Evolutionary conservation across 2,329 filamentous ascomycete genomes (phyloP).

Genomic region (Decorospora gaudefroyi): DNA sequence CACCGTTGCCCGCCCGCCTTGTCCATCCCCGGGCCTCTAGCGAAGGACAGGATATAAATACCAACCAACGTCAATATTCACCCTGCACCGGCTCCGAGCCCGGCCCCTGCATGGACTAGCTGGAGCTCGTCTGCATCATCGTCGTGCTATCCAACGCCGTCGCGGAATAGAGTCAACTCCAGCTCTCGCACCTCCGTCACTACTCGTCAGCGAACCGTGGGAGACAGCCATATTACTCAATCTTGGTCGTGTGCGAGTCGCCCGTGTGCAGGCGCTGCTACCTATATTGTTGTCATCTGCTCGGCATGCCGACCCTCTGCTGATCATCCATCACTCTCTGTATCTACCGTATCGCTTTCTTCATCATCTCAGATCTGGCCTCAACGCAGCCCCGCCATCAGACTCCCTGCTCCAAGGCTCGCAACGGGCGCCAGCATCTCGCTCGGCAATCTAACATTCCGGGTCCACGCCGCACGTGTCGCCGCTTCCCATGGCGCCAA

Average conservation of each 20-base stretch:
- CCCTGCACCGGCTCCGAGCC: conserved; percentile 9
- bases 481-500: conserved; percentile 24
- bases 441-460: conserved; percentile 14
- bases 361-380: too few species aligned
- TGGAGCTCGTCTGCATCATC: conserved; percentile 21
- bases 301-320: not conserved
- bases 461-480: conserved; percentile 7
- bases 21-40: conserved; percentile 17
- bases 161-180: not conserved
- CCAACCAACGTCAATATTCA: conserved; percentile 5
- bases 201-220: too few species aligned
- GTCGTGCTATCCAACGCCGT: conserved; percentile 4
- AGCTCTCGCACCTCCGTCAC: too few species aligned
- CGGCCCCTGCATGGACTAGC: conserved; percentile 17
- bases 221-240: too few species aligned
- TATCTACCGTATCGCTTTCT: conserved; percentile 3
- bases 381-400: conserved; percentile 14
- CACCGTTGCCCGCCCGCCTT: conserved; percentile 9
- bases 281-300: too few species aligned
- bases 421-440: conserved; percentile 9
- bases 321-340: conserved; percentile 4
- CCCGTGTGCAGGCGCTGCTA: too few species aligned
- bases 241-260: too few species aligned
- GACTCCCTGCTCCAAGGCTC: conserved; percentile 2
- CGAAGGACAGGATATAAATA: conserved; percentile 11